phyloP scores from a whole-genome alignment of 2,329 filamentous ascomycete genomes.

The Botryotinia globosa region DNA sequence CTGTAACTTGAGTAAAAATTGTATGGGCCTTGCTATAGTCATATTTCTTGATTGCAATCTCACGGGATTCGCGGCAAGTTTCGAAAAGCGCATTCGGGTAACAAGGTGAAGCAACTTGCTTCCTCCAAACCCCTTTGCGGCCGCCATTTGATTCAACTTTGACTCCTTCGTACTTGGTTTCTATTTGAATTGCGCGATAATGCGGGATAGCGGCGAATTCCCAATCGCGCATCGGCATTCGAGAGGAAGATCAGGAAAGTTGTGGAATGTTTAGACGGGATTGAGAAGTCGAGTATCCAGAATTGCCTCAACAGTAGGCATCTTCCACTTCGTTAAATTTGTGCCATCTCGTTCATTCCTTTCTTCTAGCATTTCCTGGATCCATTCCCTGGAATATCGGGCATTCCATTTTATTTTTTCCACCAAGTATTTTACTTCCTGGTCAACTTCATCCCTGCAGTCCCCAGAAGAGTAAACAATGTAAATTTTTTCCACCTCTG shows the following conservation, averaged over 20 bases:
- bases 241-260: background rate
- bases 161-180: background rate
- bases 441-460: background rate
- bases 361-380: background rate
- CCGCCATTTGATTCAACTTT: background rate
- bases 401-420: background rate
- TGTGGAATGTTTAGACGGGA: background rate
- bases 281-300: background rate
- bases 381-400: background rate
- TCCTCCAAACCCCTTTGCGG: background rate
- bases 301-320: background rate
- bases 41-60: background rate
- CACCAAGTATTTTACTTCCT: background rate
- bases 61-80: background rate
- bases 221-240: background rate
- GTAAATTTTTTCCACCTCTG: background rate
- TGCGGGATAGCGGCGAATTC: background rate
- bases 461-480: slow-evolving; percentile 18
- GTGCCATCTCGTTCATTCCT: background rate
- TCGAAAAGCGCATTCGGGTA: background rate
- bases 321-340: background rate
- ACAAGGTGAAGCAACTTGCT: background rate
- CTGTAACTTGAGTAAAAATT: background rate
- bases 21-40: background rate
- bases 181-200: background rate